phyloP scores from a whole-genome alignment of 1,139 yeast species.

The Suhomyces wounanorum region DNA sequence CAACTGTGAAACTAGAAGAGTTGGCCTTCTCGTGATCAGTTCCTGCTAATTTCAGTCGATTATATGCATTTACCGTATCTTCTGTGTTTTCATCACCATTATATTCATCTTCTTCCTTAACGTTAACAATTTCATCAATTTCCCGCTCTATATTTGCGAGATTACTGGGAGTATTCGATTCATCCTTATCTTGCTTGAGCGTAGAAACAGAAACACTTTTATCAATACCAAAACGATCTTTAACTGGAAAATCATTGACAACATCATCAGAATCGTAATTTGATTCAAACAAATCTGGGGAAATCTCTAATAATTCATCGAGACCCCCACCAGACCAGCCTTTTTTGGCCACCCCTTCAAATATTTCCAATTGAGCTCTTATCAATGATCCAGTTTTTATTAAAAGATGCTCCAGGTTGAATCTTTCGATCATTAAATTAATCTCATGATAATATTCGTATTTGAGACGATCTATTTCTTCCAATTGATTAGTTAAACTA shows the following conservation, averaged over 20 bases:
- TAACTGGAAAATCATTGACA: not conserved
- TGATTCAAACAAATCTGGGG: constrained; percentile 53
- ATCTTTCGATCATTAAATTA: constrained; percentile 49
- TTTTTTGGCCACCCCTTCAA: constrained; percentile 78
- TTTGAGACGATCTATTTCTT: constrained; percentile 74
- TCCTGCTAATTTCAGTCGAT: not conserved
- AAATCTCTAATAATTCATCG: constrained; percentile 59
- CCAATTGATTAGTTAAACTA: constrained; percentile 71
- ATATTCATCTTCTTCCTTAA: constrained; percentile 8
- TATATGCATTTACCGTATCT: not conserved
- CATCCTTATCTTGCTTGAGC: constrained; percentile 9
- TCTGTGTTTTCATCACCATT: constrained; percentile 6
- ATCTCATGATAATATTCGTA: constrained; percentile 73
- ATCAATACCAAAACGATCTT: constrained; percentile 8
- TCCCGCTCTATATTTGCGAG: constrained; percentile 2
- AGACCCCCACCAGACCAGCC: constrained; percentile 89
- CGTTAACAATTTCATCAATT: not conserved
- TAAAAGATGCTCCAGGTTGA: constrained; percentile 52
- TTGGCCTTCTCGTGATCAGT: not conserved
- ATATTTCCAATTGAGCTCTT: constrained; percentile 77
- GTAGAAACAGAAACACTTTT: constrained; percentile 15
- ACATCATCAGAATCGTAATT: constrained; percentile 13
- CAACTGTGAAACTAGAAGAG: not conserved
- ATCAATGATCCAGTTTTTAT: constrained; percentile 63
- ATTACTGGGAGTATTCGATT: not conserved